Evolutionary conservation across 306 rosid genomes (phyloP), one percentile per base, ranked within the genome.

Genomic region (Acacia crassicarpa): DNA sequence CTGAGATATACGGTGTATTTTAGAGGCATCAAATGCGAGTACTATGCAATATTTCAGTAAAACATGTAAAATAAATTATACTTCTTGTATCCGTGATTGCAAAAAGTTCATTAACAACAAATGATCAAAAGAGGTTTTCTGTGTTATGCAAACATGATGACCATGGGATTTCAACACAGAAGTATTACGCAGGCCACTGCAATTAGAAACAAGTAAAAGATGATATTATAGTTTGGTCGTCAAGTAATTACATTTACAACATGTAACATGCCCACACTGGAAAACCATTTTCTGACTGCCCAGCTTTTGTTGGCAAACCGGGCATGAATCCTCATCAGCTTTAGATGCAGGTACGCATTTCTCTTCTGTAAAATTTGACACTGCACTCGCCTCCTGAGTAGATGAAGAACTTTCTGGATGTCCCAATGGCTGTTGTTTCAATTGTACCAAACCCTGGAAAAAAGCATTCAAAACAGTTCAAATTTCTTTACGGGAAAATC

Each of bases 191-290:
- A 45, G 71, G 76, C 48, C 72, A 58, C 62, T 16, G 51, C 63
- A 27, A 69, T 38, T n/a, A 33, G 53, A 61, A 76, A 75, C 44
- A 54, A 53, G 25, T 51, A 62, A 75, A 12, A 63, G 46, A 68
- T 80, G 69, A 51, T 56, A 48, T 25, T 65, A 78, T 84, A 67
- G 81, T 77, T 58, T 56, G 46, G 71, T 65, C 69, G 27, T 51
- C 58, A 48, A 83, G 62, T 49, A 85, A 92, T 91, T 88, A 95
- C 99, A 95, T 93, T 91, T 93, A 87, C 97, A 95, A 87, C 98
- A 93, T 48, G 94, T 93, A 68, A 93, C 62, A 81, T 93, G 99
- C 76, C 99, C 99, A 83, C 99, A 95, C 76, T 91, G 98, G 87
- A 95, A 95, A 77, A 95, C 98, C 97, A 92, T 95, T 91, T 92